Percentiles rank a stretch among this genome's conserved stretches.
These are phyloP conservation scores for Thalassiosira gravida DNA, from an alignment of 352 stramenopile species.

Conservation along the genomic window DNA sequence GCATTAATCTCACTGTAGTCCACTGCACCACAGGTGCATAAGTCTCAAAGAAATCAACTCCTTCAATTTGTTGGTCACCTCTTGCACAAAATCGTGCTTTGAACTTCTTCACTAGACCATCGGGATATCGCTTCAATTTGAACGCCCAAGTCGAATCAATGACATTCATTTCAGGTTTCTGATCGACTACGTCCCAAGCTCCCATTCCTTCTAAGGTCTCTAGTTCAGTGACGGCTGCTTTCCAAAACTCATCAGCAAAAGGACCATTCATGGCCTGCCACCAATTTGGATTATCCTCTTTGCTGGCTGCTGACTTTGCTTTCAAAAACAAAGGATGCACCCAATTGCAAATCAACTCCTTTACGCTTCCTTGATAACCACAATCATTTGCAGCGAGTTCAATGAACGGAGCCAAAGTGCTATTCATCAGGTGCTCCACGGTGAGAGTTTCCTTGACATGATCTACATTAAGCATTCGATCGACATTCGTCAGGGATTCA, in stretches of 20 bases:
- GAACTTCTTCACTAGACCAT: slow-evolving; percentile 33
- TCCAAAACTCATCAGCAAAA: slow-evolving; percentile 17
- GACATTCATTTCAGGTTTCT: slow-evolving; percentile 23
- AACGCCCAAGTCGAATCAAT: slow-evolving; percentile 1
- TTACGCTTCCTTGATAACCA: background rate
- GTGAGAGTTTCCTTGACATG: background rate
- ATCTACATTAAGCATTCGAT: too few species aligned
- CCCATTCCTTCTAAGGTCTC: slow-evolving; percentile 1
- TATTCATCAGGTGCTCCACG: background rate
- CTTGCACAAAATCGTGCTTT: slow-evolving; percentile 51
- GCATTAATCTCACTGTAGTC: slow-evolving; percentile 35
- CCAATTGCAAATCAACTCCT: background rate
- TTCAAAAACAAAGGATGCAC: background rate
- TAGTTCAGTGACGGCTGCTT: slow-evolving; percentile 21
- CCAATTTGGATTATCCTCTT: slow-evolving; percentile 22
- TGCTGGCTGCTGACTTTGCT: slow-evolving; percentile 3
- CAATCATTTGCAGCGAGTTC: slow-evolving; percentile 1
- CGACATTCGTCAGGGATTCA: too few species aligned
- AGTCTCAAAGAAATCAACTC: slow-evolving; percentile 41
- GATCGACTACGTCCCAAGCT: background rate
- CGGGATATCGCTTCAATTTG: slow-evolving; percentile 6
- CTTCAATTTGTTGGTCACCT: slow-evolving; percentile 41
- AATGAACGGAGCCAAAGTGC: background rate
- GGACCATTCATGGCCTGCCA: slow-evolving; percentile 6
- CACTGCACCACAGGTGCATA: slow-evolving; percentile 21